Conservation (phyloP, 805 yeast species). For the Metschnikowia amazonensis region DNA sequence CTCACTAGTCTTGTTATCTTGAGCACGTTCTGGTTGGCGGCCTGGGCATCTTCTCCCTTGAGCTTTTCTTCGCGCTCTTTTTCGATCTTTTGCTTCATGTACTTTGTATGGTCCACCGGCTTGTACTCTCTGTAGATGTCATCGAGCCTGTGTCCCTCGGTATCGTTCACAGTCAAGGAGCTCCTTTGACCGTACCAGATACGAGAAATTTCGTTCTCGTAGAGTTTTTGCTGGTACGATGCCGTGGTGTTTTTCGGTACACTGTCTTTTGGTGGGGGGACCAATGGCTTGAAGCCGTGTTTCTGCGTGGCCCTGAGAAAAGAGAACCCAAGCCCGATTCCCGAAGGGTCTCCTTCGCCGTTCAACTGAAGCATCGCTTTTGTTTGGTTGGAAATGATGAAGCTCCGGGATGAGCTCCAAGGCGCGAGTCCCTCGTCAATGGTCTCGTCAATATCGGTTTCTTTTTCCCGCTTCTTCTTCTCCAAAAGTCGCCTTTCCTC, state of each 20-base stretch:
- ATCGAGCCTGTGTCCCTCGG: constrained; percentile 38
- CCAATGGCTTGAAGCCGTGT: constrained; percentile 66
- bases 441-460: constrained; percentile 44
- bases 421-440: constrained; percentile 85
- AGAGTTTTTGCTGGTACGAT: constrained; percentile 74
- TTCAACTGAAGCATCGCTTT: constrained; percentile 94
- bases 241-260: constrained; percentile 41
- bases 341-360: constrained; percentile 94
- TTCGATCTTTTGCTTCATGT: constrained; percentile 31
- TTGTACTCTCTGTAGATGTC: constrained; percentile 36
- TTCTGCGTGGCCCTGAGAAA: constrained; percentile 90
- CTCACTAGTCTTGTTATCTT: constrained; percentile 71
- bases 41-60: constrained; percentile 25
- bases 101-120: constrained; percentile 32
- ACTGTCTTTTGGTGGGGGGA: constrained; percentile 33
- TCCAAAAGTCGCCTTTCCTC: constrained; percentile 23
- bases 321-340: constrained; percentile 84
- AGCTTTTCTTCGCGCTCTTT: constrained; percentile 33
- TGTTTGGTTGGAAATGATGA: constrained; percentile 90
- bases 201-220: constrained; percentile 82
- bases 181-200: constrained; percentile 86
- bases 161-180: constrained; percentile 41
- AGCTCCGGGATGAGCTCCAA: constrained; percentile 91
- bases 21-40: constrained; percentile 25
- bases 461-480: constrained; percentile 26